A percentile compares a stretch with the other conserved stretches of the same genome.
These are phyloP conservation scores for Cercospora sp. DNA, from an alignment of 2,329 filamentous ascomycete species.

Conservation along the genomic window DNA sequence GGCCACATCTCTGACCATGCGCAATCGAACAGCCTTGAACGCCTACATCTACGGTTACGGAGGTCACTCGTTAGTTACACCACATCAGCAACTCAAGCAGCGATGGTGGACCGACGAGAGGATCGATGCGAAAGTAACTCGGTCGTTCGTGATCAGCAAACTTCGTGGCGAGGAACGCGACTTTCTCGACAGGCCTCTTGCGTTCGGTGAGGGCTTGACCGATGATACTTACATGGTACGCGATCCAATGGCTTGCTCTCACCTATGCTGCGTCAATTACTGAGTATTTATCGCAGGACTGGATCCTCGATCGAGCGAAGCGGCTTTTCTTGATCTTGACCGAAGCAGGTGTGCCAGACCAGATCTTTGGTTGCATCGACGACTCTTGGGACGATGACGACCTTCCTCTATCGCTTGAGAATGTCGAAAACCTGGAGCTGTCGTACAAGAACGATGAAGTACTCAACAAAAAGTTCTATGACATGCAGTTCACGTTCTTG, in stretches of 20 bases:
- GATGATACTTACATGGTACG: slow-evolving; percentile 67
- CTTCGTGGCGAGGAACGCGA: slow-evolving; percentile 63
- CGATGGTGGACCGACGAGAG: slow-evolving; percentile 71
- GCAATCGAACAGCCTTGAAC: slow-evolving; percentile 44
- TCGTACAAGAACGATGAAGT: slow-evolving; percentile 61
- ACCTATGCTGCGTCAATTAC: background rate
- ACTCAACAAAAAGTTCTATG: slow-evolving; percentile 68
- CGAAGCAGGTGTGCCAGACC: slow-evolving; percentile 68
- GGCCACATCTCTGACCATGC: slow-evolving; percentile 38
- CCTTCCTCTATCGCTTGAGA: slow-evolving; percentile 66
- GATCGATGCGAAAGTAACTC: slow-evolving; percentile 69
- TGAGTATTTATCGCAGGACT: slow-evolving; percentile 50
- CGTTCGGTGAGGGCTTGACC: slow-evolving; percentile 67
- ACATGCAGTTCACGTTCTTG: slow-evolving; percentile 70
- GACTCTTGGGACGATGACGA: slow-evolving; percentile 76
- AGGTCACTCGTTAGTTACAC: slow-evolving; percentile 52
- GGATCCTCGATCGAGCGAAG: slow-evolving; percentile 69
- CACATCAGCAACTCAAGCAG: slow-evolving; percentile 51
- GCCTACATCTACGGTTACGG: slow-evolving; percentile 54
- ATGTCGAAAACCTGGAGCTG: slow-evolving; percentile 63
- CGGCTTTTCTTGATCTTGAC: slow-evolving; percentile 70
- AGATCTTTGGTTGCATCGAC: slow-evolving; percentile 74
- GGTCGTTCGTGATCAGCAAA: slow-evolving; percentile 65
- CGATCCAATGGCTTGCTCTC: background rate
- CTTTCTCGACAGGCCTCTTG: slow-evolving; percentile 62